phyloP scores from a whole-genome alignment of 441 rosid genomes.

The Euphorbia neoarborescens region DNA sequence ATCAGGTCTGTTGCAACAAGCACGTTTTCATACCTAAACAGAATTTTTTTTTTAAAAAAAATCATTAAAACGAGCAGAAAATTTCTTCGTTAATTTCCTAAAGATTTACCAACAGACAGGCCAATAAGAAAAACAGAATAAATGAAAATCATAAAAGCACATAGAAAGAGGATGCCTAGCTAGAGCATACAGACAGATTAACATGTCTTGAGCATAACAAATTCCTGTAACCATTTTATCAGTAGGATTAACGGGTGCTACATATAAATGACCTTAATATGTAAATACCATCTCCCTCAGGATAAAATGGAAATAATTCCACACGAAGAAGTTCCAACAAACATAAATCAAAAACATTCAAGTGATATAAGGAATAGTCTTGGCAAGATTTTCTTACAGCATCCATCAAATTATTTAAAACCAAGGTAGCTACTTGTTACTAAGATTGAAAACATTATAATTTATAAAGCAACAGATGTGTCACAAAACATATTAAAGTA shows the following conservation, averaged over 20 bases:
- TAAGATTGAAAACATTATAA: too few relatives aligned
- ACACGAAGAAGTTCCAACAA: not conserved
- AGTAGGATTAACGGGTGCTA: not conserved
- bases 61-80: slow-evolving; percentile 14
- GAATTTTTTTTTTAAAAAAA: slow-evolving; percentile 40
- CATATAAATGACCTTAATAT: too few relatives aligned
- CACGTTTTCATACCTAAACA: slow-evolving; percentile 77
- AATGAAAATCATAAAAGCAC: not conserved
- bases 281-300: not conserved
- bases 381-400: too few relatives aligned
- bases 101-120: not conserved
- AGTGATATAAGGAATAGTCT: not conserved
- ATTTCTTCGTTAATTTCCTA: not conserved
- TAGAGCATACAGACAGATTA: not conserved
- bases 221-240: not conserved
- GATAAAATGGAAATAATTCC: not conserved
- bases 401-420: too few relatives aligned
- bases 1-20: slow-evolving; percentile 78
- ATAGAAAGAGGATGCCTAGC: not conserved
- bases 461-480: too few relatives aligned
- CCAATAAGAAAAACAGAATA: not conserved
- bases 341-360: not conserved
- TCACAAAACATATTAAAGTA: too few relatives aligned
- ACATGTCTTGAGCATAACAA: not conserved
- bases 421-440: too few relatives aligned